phyloP scores from a whole-genome alignment of 1,284 basidiomycete genomes.

The Pseudozyma pruni region DNA sequence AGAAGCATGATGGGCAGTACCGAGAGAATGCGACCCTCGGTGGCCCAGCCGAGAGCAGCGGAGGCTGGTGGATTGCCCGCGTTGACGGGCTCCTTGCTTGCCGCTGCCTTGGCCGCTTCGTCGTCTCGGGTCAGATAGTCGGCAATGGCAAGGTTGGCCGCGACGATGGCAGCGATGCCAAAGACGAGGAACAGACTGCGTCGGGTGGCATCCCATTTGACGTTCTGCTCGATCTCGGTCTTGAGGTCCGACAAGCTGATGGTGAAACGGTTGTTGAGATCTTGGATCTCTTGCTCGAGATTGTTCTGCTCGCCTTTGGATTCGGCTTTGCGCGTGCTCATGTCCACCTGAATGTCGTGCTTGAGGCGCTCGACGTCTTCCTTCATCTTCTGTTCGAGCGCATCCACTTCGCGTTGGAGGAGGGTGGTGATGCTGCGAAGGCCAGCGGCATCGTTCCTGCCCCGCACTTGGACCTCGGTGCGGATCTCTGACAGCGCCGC shows the following conservation, averaged over 20 bases:
- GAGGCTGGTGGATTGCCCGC: slow-evolving; percentile 45
- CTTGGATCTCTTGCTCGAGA: slow-evolving; percentile 89
- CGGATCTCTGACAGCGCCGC: slow-evolving; percentile 91
- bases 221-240: slow-evolving; percentile 67
- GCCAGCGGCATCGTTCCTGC: slow-evolving; percentile 84
- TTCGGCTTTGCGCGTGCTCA: slow-evolving; percentile 93
- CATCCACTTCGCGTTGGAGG: slow-evolving; percentile 87
- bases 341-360: slow-evolving; percentile 95
- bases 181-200: slow-evolving; percentile 64
- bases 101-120: slow-evolving; percentile 45
- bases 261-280: slow-evolving; percentile 68
- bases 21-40: slow-evolving; percentile 44
- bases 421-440: slow-evolving; percentile 80
- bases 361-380: slow-evolving; percentile 88
- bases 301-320: slow-evolving; percentile 86
- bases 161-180: slow-evolving; percentile 64
- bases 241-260: slow-evolving; percentile 66
- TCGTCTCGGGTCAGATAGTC: slow-evolving; percentile 61
- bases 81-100: slow-evolving; percentile 25
- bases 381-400: slow-evolving; percentile 88
- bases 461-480: slow-evolving; percentile 84
- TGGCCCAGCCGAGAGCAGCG: slow-evolving; percentile 45
- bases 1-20: slow-evolving; percentile 34
- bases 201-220: slow-evolving; percentile 67
- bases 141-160: slow-evolving; percentile 62